Evolutionary conservation across 495 filamentous ascomycete species (phyloP), one percentile per base, ranked within the genome.

Genomic region (Neurospora sp.): DNA sequence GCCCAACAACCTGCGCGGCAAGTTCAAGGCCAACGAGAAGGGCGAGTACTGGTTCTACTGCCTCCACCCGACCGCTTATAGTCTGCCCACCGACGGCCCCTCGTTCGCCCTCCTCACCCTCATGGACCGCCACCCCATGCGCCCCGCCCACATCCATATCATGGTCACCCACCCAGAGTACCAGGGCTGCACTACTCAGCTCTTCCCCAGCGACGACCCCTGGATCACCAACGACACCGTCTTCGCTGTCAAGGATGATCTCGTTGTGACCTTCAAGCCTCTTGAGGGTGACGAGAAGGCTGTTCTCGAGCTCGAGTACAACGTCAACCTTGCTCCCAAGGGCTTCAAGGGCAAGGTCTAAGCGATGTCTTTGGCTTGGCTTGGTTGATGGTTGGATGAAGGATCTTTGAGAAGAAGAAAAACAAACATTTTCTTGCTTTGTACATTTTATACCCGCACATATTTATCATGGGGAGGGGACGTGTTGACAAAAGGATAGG

Each of bases 61-160:
- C 87, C 88, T 93, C 78, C 88, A 92, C 81, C 93, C 93, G 0
- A 94, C 91, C 2, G 89, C 91, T 7, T 96, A 96, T 85, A 90
- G 89, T 7, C 85, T 95, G 68, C 92, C 92, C 53, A 89, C 87
- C 78, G 91, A 95, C 79, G 91, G 85, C 6, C 91, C 93, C 73
- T 89, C 90, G 72, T 90, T 87, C 78, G 85, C 87, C 71, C 85
- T 96, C 22, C 86, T 96, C 70, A 82, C 85, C 69, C 78, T 91
- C 69, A 87, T 96, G 84, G 91, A 94, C 83, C 87, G 92, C 73
- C 91, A 94, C 81, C 91, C 92, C n/a, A 92, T 90, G 85, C 85
- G 93, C 37, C 93, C 93, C 41, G 93, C 91, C 44, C 92, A 95
- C 78, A 94, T 96, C 75, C 93, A 96, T 81, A 91, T 95, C 75